Conservation (phyloP, 768 basidiomycete genomes). For the Guyanaporus albipodus region DNA sequence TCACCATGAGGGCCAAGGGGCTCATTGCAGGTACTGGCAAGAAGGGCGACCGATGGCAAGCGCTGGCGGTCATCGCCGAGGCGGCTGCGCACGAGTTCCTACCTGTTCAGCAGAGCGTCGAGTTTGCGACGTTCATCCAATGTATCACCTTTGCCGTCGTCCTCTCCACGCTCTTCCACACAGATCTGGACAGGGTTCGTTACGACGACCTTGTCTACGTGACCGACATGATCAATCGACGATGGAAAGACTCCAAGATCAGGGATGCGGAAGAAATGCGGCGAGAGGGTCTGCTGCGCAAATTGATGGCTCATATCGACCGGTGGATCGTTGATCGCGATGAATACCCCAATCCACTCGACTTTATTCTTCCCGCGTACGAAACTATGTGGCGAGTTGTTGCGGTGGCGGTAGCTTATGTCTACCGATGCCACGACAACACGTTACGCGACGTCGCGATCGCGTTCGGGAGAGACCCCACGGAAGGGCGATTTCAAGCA, state of each 20-base stretch:
- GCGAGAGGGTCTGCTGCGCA: conserved; percentile 29
- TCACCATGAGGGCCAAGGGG: conserved; percentile 21
- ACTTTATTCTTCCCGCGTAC: conserved; percentile 57
- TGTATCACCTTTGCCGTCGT: conserved; percentile 40
- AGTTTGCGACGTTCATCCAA: conserved; percentile 42
- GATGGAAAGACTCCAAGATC: conserved; percentile 25
- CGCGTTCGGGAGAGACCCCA: conserved; percentile 20
- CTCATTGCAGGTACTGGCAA: conserved; percentile 13
- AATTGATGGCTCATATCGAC: conserved; percentile 27
- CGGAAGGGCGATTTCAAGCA: conserved; percentile 14
- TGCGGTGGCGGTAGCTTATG: conserved; percentile 39
- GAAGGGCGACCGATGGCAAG: conserved; percentile 11
- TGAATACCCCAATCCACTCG: conserved; percentile 35
- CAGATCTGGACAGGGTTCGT: conserved; percentile 28
- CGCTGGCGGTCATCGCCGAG: conserved; percentile 14
- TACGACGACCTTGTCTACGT: conserved; percentile 37
- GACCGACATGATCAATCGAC: conserved; percentile 36
- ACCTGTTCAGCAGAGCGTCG: neutral
- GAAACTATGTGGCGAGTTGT: conserved; percentile 66
- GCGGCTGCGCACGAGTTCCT: conserved; percentile 14
- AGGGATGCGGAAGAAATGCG: conserved; percentile 10
- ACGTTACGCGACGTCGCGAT: conserved; percentile 26
- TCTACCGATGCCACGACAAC: conserved; percentile 22
- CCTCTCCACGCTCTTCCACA: conserved; percentile 38
- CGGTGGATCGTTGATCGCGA: conserved; percentile 36